Evolutionary conservation across 176 grass and related monocot genomes (phyloP), one percentile per base, ranked within the genome.

Genomic region (Phyllostachys edulis): DNA sequence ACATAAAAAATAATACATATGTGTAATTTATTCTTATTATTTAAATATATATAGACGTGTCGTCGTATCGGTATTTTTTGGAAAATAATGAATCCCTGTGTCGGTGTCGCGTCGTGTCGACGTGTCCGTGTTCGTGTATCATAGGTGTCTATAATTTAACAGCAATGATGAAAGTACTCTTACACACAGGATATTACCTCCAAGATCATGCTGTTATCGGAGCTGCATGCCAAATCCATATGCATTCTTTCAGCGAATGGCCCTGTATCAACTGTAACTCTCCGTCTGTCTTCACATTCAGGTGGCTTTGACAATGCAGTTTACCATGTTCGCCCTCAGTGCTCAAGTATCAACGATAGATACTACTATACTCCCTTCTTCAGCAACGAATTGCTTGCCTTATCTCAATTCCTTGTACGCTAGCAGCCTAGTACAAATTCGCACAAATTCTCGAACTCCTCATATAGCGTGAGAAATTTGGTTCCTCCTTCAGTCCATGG

Each of bases 191-290:
- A 91, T 55, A 68, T 88, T 72, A 67, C 54, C 50, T 65, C 82
- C 47, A 91, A 85, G 79, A 69, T 91, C 64, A 88, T 82, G 77
- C 55, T 82, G 29, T 85, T 88, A 77, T 62, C 85, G 77, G 70
- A 85, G 69, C 63, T 85, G 82, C 61, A 78, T 9, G 45, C n/a
- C 9, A 77, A 86, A 73, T 71, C 85, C 75, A 36, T 88, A 23
- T 91, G 81, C 24, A 78, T 91, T 70, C 62, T 91, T 14, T 85
- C 77, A 56, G 90, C 85, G 20, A 91, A 71, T 76, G 85, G 90
- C 29, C 20, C 69, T 55, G 78, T 91, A 26, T 85, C 85, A 52
- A 77, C 52, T 42, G 45, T 73, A 20, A 88, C 82, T n/a, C 89
- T 91, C 52, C 42, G 82, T 63, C 77, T 81, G 77, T 63, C 75